phyloP scores from a whole-genome alignment of 2,329 filamentous ascomycete genomes.

The Colletotrichum simmondsii region DNA sequence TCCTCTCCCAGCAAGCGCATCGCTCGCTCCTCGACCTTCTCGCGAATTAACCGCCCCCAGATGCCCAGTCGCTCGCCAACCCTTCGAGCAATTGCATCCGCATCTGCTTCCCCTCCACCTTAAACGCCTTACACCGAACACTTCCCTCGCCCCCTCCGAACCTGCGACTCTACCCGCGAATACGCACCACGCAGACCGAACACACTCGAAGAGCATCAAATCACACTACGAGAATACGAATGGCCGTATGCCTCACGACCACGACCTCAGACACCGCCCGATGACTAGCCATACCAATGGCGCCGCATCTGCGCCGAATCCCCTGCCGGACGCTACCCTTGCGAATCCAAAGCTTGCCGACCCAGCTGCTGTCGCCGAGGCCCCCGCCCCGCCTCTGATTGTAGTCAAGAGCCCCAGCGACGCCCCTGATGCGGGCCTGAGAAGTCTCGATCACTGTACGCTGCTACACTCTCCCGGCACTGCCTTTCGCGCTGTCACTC shows the following conservation, averaged over 20 bases:
- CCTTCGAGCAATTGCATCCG: constrained; percentile 14
- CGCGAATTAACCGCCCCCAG: not conserved
- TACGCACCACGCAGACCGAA: constrained; percentile 5
- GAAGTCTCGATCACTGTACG: constrained; percentile 82
- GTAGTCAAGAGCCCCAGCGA: constrained; percentile 25
- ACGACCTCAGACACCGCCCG: constrained; percentile 27
- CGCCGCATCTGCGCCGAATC: constrained; percentile 36
- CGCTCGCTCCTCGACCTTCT: constrained; percentile 11
- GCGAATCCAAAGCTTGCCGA: constrained; percentile 12
- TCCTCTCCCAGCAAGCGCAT: not conserved
- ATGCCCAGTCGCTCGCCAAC: constrained; percentile 15
- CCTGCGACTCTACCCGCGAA: constrained; percentile 2
- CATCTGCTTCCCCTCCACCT: constrained; percentile 14
- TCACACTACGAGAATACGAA: constrained; percentile 11
- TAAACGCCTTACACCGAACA: constrained; percentile 19
- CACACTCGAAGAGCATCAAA: not conserved
- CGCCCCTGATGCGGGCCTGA: constrained; percentile 76
- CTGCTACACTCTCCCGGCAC: constrained; percentile 31
- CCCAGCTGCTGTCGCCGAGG: constrained; percentile 6
- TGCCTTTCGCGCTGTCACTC: constrained; percentile 5
- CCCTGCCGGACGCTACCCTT: constrained; percentile 10
- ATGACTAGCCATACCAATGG: constrained; percentile 49
- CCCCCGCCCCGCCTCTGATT: constrained; percentile 24
- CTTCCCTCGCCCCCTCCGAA: not conserved
- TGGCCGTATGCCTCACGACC: constrained; percentile 32